A percentile compares a stretch with the other conserved stretches of the same genome.
Conservation (phyloP, 768 basidiomycete genomes). For the Tricholoma matsutake region DNA sequence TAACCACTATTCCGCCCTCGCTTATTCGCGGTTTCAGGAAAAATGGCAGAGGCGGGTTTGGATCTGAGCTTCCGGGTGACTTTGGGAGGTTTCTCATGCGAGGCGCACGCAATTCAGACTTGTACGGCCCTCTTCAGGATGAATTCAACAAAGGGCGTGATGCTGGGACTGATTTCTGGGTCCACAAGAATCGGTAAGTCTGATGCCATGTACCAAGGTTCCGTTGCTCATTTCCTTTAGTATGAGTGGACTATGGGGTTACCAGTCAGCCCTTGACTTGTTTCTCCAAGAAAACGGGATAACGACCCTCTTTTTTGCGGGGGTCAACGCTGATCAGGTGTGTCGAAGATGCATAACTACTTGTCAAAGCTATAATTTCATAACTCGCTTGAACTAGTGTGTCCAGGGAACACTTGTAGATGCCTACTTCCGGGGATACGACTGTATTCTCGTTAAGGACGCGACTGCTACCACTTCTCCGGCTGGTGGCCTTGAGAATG, state of each 20-base stretch:
- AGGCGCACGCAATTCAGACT: constrained; percentile 51
- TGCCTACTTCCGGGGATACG: constrained; percentile 63
- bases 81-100: constrained; percentile 62
- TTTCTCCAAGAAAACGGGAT: constrained; percentile 63
- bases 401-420: constrained; percentile 63
- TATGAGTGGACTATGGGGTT: constrained; percentile 67
- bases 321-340: constrained; percentile 69
- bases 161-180: constrained; percentile 64
- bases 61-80: constrained; percentile 47
- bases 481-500: constrained; percentile 50
- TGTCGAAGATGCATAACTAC: not conserved
- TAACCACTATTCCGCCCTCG: constrained; percentile 58
- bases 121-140: constrained; percentile 61
- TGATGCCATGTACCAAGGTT: not conserved
- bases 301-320: constrained; percentile 57
- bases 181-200: constrained; percentile 62
- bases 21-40: constrained; percentile 54
- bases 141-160: constrained; percentile 50
- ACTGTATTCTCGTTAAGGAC: constrained; percentile 56
- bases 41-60: constrained; percentile 48
- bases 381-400: constrained; percentile 37
- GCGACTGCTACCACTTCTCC: constrained; percentile 64
- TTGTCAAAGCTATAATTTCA: not conserved
- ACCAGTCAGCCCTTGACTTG: constrained; percentile 58
- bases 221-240: constrained; percentile 25